Evolutionary conservation across 1,284 basidiomycete species (phyloP), one percentile per base, ranked within the genome.

Genomic region (Agaricales sp.): DNA sequence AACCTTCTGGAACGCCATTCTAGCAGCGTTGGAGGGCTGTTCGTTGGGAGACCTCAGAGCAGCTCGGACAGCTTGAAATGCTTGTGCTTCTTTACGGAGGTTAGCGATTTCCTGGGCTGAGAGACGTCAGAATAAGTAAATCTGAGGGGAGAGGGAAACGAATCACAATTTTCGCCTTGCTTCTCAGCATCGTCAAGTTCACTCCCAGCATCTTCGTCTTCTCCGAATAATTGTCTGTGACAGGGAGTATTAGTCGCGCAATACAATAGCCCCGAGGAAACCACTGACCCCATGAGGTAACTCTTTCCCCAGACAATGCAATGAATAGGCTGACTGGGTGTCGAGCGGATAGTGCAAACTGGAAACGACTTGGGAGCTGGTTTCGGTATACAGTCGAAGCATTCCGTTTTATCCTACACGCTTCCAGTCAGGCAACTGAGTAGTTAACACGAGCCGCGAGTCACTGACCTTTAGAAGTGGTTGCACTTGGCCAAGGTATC

Each of bases 251-350:
- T 8, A 43, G 20, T 19, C 8, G 20, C 8, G 13, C 20, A 21
- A 43, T 8, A 19, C 11, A 12, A 37, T 11, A 37, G 30, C 30
- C 2, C 6, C 2, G 13, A 20, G 21, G n/a, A 18, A 13, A 24
- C 16, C n/a, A 68, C 85, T 63, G 57, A 92, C 92, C 85, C 82
- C 57, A 99, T 82, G n/a, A 99, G 81, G 69, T 98, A 99, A 57
- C 82, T 94, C 66, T 99, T 99, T 24, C 92, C 93, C 96, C 96
- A 99, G 0, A 98, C 95, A 50, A 99, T 98, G 62, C 94, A 99
- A 62, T 99, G 96, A 46, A 99, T 96, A 0, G 96, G 93, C 54
- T 95, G 92, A 49, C 89, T 93, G 0, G 96, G 96, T 0, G 96
- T 99, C 1, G 92, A 93, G 44, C 96, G 86, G 58, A 99, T 99